Evolutionary conservation across 495 filamentous ascomycete genomes (phyloP).

Genomic region (Parathielavia hyrcaniae): DNA sequence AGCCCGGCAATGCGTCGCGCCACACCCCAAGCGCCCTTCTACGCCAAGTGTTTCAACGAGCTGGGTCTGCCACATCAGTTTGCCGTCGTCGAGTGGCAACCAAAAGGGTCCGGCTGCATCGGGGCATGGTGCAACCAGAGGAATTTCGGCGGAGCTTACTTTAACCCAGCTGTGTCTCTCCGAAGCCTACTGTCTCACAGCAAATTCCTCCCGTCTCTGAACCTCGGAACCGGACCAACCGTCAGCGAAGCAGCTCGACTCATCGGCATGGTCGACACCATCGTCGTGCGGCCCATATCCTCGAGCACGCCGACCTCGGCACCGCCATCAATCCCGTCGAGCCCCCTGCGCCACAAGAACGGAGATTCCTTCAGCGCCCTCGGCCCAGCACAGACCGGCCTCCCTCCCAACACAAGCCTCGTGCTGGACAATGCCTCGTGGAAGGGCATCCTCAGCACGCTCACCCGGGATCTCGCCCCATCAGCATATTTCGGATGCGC

Average conservation of each 20-base stretch:
- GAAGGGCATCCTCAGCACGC: conserved; percentile 74
- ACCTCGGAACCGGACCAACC: conserved; percentile 52
- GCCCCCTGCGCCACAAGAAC: conserved; percentile 32
- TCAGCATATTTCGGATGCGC: conserved; percentile 69
- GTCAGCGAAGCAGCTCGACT: conserved; percentile 65
- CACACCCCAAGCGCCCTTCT: conserved; percentile 71
- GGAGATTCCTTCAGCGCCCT: conserved; percentile 23
- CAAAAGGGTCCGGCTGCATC: conserved; percentile 50
- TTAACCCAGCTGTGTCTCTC: conserved; percentile 61
- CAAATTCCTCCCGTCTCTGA: conserved; percentile 39
- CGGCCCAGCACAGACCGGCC: conserved; percentile 22
- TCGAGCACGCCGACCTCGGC: conserved; percentile 32
- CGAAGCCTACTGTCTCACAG: conserved; percentile 35
- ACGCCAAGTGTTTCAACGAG: conserved; percentile 85
- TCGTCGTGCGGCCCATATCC: conserved; percentile 52
- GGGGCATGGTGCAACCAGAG: conserved; percentile 62
- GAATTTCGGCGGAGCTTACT: conserved; percentile 70
- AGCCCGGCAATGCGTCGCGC: conserved; percentile 53
- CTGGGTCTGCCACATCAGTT: conserved; percentile 76
- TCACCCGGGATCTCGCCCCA: conserved; percentile 73
- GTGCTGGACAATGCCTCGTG: conserved; percentile 74
- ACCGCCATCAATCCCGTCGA: conserved; percentile 36
- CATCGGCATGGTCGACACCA: conserved; percentile 75
- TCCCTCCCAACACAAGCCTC: conserved; percentile 44
- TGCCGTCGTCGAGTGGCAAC: conserved; percentile 63